Percentiles rank a stretch among this genome's conserved stretches.
Conservation (phyloP, 495 filamentous ascomycete species). For the Astrocystis sublimbata region DNA sequence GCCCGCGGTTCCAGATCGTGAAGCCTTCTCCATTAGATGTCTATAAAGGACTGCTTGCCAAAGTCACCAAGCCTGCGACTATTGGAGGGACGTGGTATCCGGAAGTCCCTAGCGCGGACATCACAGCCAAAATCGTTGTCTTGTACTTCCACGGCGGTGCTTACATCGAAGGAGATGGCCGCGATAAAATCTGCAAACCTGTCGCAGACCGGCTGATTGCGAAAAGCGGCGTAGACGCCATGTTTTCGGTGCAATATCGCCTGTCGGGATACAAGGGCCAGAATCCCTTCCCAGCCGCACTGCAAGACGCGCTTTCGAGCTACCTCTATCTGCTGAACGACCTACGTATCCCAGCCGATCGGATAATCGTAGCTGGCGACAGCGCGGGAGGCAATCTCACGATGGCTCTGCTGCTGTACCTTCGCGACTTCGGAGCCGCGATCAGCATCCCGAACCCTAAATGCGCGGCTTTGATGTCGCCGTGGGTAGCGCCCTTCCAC, state of each 20-base stretch:
- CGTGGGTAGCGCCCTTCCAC: conserved; percentile 21
- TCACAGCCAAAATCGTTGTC: conserved; percentile 31
- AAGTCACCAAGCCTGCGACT: conserved; percentile 13
- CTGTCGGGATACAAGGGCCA: conserved; percentile 31
- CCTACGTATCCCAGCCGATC: conserved; percentile 27
- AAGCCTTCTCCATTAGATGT: conserved; percentile 4
- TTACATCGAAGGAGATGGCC: conserved; percentile 43
- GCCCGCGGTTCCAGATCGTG: conserved; percentile 17
- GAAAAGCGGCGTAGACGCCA: conserved; percentile 18
- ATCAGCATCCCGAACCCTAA: not conserved
- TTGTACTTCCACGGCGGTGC: conserved; percentile 63
- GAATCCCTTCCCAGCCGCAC: conserved; percentile 43
- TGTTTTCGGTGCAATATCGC: conserved; percentile 40
- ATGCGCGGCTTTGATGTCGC: conserved; percentile 18
- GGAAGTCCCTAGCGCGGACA: not conserved
- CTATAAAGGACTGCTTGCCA: conserved; percentile 21
- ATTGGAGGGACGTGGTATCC: conserved; percentile 27
- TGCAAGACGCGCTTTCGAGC: conserved; percentile 47
- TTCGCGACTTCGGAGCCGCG: conserved; percentile 33
- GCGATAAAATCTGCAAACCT: conserved; percentile 32
- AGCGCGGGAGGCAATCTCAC: conserved; percentile 26
- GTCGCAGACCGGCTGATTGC: conserved; percentile 21
- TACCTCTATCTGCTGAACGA: conserved; percentile 41
- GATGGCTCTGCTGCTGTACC: conserved; percentile 39
- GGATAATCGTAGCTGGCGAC: conserved; percentile 28